Conservation (phyloP, 331 rosid genomes). For the Acacia pycnantha region DNA sequence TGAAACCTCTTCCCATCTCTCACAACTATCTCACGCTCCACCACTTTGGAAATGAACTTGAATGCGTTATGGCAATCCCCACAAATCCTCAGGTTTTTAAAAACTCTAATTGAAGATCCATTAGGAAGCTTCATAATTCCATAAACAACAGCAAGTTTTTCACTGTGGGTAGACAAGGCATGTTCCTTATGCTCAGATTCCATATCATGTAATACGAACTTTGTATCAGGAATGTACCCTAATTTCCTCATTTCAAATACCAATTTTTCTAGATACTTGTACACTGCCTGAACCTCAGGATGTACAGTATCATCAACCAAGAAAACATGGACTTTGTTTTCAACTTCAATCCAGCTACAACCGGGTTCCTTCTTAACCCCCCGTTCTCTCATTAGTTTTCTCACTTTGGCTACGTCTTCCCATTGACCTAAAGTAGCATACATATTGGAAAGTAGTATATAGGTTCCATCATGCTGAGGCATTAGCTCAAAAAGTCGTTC, state of each 20-base stretch:
- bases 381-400: conserved; percentile 48
- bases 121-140: conserved; percentile 57
- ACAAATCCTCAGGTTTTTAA: conserved; percentile 60
- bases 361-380: conserved; percentile 59
- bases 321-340: conserved; percentile 51
- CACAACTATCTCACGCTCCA: conserved; percentile 51
- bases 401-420: conserved; percentile 53
- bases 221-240: conserved; percentile 57
- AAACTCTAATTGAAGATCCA: conserved; percentile 52
- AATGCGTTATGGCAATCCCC: conserved; percentile 64
- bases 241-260: conserved; percentile 49
- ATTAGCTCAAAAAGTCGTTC: conserved; percentile 44
- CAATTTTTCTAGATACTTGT: conserved; percentile 46
- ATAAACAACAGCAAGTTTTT: conserved; percentile 59
- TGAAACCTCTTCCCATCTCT: conserved; percentile 63
- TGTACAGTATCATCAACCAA: conserved; percentile 55
- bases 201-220: conserved; percentile 58
- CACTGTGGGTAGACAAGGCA: conserved; percentile 55
- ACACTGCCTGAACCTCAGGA: conserved; percentile 56
- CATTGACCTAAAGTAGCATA: conserved; percentile 55
- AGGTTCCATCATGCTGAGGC: conserved; percentile 56
- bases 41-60: conserved; percentile 50
- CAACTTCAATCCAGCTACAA: conserved; percentile 60
- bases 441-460: conserved; percentile 52
- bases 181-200: conserved; percentile 53